Evolutionary conservation across 805 yeast species (phyloP), one percentile per base, ranked within the genome.

Genomic region (Saccharomycopsis oosterbeekiorum): DNA sequence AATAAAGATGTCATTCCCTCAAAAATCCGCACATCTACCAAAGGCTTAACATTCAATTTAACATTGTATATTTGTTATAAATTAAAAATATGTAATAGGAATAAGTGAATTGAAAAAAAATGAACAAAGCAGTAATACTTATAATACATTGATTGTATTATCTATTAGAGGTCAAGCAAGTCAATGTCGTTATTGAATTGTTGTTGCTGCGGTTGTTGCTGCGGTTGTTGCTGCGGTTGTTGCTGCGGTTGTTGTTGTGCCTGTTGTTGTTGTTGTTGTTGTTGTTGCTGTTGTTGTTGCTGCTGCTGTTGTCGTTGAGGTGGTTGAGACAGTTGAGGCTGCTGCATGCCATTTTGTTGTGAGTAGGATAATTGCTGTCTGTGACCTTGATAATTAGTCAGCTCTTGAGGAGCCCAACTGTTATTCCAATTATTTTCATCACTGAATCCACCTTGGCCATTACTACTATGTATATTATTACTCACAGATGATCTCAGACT

Each of bases 401-500:
- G 50, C 6, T 47, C 53, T 17, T 47, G 53, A 10, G 51, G 51
- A 47, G 53, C 34, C 53, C 53, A 47, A 24, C 53, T 47, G 2
- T 19, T 17, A 24, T 47, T 47, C 53, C 53, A 47, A n/a, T 11
- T 24, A 21, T 26, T 47, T 21, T 21, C 34, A 47, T 47, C 53
- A 47, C 26, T 26, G 26, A 47, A 47, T 11, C 53, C 53, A 24
- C 8, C n/a, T 11, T 24, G n/a, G 6, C 53, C 12, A 21, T 47
- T 47, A 21, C 17, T 42, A 21, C 21, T 21, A 24, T 47, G 6
- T 2, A 15, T 47, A 24, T 10, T 21, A 26, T 47, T 47, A 26
- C 26, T 24, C 10, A 47, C 9, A 12, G 53, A 47, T 2, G 53
- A 47, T 26, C 21, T 47, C 53, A 47, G 53, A 24, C 86, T 78